These are phyloP conservation scores for Ceratocystis papillata DNA, from an alignment of 2,329 filamentous ascomycete species.

Conservation along the genomic window DNA sequence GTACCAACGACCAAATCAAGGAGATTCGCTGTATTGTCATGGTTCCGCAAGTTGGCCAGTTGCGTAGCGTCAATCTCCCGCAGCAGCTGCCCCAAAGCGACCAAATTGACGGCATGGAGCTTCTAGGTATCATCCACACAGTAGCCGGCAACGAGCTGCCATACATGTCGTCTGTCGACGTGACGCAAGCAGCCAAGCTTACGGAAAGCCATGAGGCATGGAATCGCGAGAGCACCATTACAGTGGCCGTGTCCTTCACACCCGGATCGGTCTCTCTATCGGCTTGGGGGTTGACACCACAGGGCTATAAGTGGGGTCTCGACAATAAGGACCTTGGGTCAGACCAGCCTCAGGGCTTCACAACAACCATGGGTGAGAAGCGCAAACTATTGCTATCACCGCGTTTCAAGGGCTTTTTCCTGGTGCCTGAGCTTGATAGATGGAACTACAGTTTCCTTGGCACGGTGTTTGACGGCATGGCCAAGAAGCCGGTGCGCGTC, in stretches of 20 bases:
- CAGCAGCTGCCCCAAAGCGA: constrained; percentile 87
- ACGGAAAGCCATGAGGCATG: constrained; percentile 67
- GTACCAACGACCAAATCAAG: constrained; percentile 96
- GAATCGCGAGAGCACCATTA: constrained; percentile 82
- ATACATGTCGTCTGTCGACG: constrained; percentile 92
- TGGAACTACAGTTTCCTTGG: constrained; percentile 99
- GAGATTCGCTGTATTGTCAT: constrained; percentile 95
- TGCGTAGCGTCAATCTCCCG: constrained; percentile 82
- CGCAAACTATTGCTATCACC: constrained; percentile 87
- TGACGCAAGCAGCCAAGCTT: constrained; percentile 83
- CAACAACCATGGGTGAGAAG: constrained; percentile 85
- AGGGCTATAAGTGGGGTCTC: constrained; percentile 92
- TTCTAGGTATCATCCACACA: constrained; percentile 90
- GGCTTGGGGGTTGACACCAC: constrained; percentile 83
- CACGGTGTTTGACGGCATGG: constrained; percentile 70
- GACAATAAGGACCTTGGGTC: constrained; percentile 89
- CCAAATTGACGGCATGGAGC: constrained; percentile 74
- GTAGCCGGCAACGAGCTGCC: constrained; percentile 87
- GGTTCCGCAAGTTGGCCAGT: constrained; percentile 90
- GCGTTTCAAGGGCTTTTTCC: constrained; percentile 88
- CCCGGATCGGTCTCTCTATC: constrained; percentile 90
- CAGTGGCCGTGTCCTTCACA: constrained; percentile 91
- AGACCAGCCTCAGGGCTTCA: constrained; percentile 90
- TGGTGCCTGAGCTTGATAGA: constrained; percentile 76
- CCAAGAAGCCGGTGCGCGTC: constrained; percentile 84